A percentile compares a stretch with the other conserved stretches of the same genome.
These are phyloP conservation scores for Cymbopogon flexuosus DNA, from an alignment of 202 grass and related monocot genomes.

Conservation along the genomic window DNA sequence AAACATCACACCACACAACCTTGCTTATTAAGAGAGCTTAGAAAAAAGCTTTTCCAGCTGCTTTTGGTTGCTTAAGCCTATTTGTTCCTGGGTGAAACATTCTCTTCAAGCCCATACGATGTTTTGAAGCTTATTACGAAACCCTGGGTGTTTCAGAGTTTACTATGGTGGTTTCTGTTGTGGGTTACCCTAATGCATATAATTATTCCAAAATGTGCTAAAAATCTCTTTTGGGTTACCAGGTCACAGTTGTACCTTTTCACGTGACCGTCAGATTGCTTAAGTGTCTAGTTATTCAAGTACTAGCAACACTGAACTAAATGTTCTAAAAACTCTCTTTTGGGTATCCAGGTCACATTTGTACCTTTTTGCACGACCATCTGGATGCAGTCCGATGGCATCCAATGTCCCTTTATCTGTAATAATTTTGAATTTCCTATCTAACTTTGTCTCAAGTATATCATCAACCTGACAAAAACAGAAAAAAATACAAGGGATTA, in stretches of 20 bases:
- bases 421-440: constrained; percentile 75
- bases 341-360: neutral
- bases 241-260: neutral
- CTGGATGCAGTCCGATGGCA: constrained; percentile 90
- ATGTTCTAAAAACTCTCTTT: constrained; percentile 11
- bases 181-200: neutral
- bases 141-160: neutral
- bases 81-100: neutral
- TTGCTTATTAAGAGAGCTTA: neutral
- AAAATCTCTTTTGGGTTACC: neutral
- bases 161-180: neutral
- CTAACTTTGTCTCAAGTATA: constrained; percentile 88
- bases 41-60: neutral
- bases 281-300: neutral
- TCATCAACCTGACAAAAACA: constrained; percentile 72
- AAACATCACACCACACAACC: neutral
- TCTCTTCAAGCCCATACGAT: neutral
- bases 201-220: neutral
- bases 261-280: neutral
- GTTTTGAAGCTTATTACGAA: neutral
- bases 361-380: constrained; percentile 77
- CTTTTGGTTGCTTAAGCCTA: neutral
- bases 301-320: constrained; percentile 5
- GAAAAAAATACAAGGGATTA: constrained; percentile 15
- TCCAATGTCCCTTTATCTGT: constrained; percentile 94